phyloP scores from a whole-genome alignment of 169 alveolate species.

The Eimeria tenella region DNA sequence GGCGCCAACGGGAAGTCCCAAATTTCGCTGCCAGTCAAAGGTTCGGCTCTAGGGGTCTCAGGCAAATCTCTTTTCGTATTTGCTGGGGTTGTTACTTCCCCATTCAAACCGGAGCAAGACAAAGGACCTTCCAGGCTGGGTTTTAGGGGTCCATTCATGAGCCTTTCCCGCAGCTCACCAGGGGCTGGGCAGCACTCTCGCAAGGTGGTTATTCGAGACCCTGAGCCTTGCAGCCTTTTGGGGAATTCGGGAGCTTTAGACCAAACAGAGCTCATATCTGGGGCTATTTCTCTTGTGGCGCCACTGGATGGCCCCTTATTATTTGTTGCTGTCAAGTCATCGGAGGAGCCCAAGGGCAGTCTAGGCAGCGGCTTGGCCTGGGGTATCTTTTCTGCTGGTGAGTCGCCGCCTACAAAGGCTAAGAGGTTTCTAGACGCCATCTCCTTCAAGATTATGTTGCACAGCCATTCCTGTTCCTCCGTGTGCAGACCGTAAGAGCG shows the following conservation, averaged over 20 bases:
- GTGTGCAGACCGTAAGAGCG: slow-evolving; percentile 65
- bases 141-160: too few relatives aligned
- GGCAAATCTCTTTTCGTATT: not conserved
- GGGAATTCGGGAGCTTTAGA: not conserved
- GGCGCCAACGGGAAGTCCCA: slow-evolving; percentile 24
- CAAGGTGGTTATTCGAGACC: not conserved
- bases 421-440: slow-evolving; percentile 68
- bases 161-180: too few relatives aligned
- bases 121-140: not conserved
- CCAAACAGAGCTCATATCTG: not conserved
- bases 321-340: not conserved
- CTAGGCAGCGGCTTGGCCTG: slow-evolving; percentile 1
- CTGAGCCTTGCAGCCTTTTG: not conserved
- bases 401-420: slow-evolving; percentile 21
- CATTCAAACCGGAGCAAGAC: not conserved
- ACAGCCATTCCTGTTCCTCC: slow-evolving; percentile 77
- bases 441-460: slow-evolving; percentile 51
- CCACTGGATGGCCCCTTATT: not conserved
- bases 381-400: not conserved
- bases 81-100: not conserved
- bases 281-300: not conserved
- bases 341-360: not conserved
- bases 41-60: not conserved
- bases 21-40: not conserved
- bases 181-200: not conserved